Evolutionary conservation across 2,329 filamentous ascomycete genomes (phyloP).

Genomic region (Fusarium falciforme): DNA sequence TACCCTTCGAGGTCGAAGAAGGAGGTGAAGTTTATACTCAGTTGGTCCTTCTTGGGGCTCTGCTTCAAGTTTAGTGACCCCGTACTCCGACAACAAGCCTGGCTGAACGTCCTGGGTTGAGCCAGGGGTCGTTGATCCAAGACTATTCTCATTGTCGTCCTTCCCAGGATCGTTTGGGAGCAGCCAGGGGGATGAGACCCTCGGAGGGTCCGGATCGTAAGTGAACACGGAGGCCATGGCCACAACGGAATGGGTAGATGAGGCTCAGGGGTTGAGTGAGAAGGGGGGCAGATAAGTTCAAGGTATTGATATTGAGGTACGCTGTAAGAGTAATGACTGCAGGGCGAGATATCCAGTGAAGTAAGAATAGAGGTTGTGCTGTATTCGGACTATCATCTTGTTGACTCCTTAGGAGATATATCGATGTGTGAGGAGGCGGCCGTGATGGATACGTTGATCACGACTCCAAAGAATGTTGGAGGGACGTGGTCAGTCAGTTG

Average conservation of each 20-base stretch:
- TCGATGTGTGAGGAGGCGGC: constrained; percentile 10
- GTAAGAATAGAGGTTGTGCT: constrained; percentile 24
- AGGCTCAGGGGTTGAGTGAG: not conserved
- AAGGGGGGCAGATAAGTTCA: constrained; percentile 3
- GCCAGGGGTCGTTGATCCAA: constrained; percentile 34
- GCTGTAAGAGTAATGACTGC: constrained; percentile 19
- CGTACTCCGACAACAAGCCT: constrained; percentile 68
- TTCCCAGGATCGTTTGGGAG: constrained; percentile 62
- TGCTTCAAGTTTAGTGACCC: constrained; percentile 81
- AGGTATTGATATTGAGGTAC: constrained; percentile 32
- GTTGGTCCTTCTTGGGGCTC: constrained; percentile 95
- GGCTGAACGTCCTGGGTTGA: constrained; percentile 42
- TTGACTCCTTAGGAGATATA: constrained; percentile 17
- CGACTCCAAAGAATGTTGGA: constrained; percentile 23
- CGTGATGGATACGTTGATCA: constrained; percentile 36
- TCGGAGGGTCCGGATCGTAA: constrained; percentile 87
- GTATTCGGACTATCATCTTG: constrained; percentile 44
- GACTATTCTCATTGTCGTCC: constrained; percentile 46
- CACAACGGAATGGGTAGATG: not conserved
- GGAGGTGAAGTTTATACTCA: constrained; percentile 94
- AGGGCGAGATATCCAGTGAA: constrained; percentile 17
- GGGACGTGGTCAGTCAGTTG: constrained; percentile 32
- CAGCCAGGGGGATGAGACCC: constrained; percentile 92
- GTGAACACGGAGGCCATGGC: constrained; percentile 95
- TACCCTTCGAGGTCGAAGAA: constrained; percentile 80